These are phyloP conservation scores for Diaporthe amygdali DNA, from an alignment of 2,329 filamentous ascomycete genomes.

Conservation along the genomic window DNA sequence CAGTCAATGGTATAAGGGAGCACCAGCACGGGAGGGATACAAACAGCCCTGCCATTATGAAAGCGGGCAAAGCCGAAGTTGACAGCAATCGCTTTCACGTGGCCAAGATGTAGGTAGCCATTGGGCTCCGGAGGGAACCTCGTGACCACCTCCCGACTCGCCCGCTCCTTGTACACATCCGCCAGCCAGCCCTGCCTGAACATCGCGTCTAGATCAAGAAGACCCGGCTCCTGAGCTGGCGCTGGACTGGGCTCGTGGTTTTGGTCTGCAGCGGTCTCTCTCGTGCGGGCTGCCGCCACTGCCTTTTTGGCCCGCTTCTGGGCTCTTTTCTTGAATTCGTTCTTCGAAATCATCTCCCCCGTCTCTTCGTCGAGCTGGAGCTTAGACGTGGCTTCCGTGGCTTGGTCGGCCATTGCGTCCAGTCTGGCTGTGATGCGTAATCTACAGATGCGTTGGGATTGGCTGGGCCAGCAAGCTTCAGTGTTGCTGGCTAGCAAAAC, in stretches of 20 bases:
- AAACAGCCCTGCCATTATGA: conserved; percentile 70
- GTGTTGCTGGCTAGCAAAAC: too few relatives aligned
- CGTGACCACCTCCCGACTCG: conserved; percentile 65
- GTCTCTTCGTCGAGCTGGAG: conserved; percentile 67
- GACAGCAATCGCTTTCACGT: conserved; percentile 92
- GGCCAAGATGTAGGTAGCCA: conserved; percentile 89
- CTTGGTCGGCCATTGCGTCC: too few relatives aligned
- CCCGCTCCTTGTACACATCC: conserved; percentile 72
- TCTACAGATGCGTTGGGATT: too few relatives aligned
- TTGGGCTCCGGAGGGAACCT: conserved; percentile 88
- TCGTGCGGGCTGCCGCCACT: conserved; percentile 36
- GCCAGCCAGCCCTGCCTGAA: conserved; percentile 80
- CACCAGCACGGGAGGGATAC: conserved; percentile 22
- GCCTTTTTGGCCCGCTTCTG: conserved; percentile 65
- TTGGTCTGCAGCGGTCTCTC: conserved; percentile 32
- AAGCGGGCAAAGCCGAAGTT: conserved; percentile 93
- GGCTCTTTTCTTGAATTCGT: conserved; percentile 65
- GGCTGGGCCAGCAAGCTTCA: too few relatives aligned
- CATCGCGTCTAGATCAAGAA: conserved; percentile 67
- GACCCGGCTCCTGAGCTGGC: conserved; percentile 52
- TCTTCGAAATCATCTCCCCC: conserved; percentile 69
- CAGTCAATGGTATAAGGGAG: not conserved
- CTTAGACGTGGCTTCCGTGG: conserved; percentile 59
- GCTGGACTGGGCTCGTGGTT: conserved; percentile 31
- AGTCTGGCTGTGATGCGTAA: too few relatives aligned